Base-by-base conservation (phyloP, 805 yeast genomes). In the Pichia scutulata region DNA sequence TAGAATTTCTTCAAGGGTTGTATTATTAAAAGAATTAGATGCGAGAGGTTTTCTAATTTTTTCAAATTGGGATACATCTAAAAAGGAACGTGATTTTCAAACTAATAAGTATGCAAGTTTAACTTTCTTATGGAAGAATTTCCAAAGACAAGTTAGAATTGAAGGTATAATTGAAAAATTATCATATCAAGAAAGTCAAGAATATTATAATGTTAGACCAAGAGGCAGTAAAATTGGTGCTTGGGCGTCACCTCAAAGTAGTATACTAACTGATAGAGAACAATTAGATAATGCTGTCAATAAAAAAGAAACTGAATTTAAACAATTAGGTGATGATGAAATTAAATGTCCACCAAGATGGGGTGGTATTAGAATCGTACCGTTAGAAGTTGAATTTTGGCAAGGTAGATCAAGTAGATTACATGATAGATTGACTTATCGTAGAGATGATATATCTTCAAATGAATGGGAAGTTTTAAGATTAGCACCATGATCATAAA, bases 301-400 rank as follows among this genome's bases (percentile, higher is more conserved):
- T 12, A 63, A 71, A 25, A 75, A 70, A 53, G 82, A 74, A 50
- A 69, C 75, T 49, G 74, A 80, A 63, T 88, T 87, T 55, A 77
- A 80, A 55, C 81, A 75, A 40, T 39, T 55, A 9, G 55, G 57
- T 39, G 84, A 76, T 47, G 78, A 78, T 36, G 81, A 82, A 39
- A 80, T 93, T 42, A 95, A 95, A 26, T 85, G 95, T 56, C 99
- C 99, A 16, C 90, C 86, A 36, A 84, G 72, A 64, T 93, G 99
- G 99, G 99, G 98, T 49, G 99, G 99, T 0, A 64, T 93, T 46
- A 76, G 96, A 61, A 75, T 93, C 18, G 81, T 85, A 41, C 99
- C 99, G 6, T 70, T 87, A 43, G 96, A 89, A 63, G 77, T 92
- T 57, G 99, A 93, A 70, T 93, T 92, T 63, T 93, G 98, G 97